These are phyloP conservation scores for Wickerhamomyces alni DNA, from an alignment of 805 yeast species.

Conservation along the genomic window DNA sequence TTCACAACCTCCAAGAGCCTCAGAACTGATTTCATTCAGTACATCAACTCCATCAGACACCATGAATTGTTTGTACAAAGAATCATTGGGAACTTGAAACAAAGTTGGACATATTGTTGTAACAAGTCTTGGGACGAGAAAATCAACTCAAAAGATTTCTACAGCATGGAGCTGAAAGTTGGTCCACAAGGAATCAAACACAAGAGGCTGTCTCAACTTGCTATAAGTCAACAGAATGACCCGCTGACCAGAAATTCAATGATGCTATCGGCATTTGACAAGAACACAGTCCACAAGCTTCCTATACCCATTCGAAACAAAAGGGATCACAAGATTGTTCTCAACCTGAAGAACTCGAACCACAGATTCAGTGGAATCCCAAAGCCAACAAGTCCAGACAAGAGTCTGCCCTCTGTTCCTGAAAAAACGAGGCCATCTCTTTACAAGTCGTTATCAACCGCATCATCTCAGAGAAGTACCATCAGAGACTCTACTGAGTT, in stretches of 20 bases:
- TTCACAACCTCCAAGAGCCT: slow-evolving; percentile 51
- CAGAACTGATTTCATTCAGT: slow-evolving; percentile 38
- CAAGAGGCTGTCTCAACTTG: slow-evolving; percentile 31
- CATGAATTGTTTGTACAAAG: slow-evolving; percentile 25
- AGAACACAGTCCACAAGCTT: slow-evolving; percentile 16
- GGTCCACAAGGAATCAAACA: slow-evolving; percentile 23
- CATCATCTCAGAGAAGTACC: slow-evolving; percentile 12
- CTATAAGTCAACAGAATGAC: slow-evolving; percentile 31
- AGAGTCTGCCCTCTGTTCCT: slow-evolving; percentile 1
- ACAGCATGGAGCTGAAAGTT: slow-evolving; percentile 14
- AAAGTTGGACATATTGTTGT: slow-evolving; percentile 39
- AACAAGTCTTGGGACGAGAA: slow-evolving; percentile 24
- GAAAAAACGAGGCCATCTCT: slow-evolving; percentile 4
- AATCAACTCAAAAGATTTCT: slow-evolving; percentile 21
- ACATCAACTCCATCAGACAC: slow-evolving; percentile 19
- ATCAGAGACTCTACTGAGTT: slow-evolving; percentile 28
- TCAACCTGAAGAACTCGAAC: slow-evolving; percentile 22
- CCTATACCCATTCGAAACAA: slow-evolving; percentile 10
- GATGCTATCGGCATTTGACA: slow-evolving; percentile 26
- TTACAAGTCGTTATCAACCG: slow-evolving; percentile 17
- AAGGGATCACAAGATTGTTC: slow-evolving; percentile 13
- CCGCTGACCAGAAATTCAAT: slow-evolving; percentile 37
- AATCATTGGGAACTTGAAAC: slow-evolving; percentile 40
- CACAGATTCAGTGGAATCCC: slow-evolving; percentile 11
- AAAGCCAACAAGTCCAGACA: background rate